Evolutionary conservation across 73 alveolate genomes (phyloP).

Genomic region (Breviolum minutum): DNA sequence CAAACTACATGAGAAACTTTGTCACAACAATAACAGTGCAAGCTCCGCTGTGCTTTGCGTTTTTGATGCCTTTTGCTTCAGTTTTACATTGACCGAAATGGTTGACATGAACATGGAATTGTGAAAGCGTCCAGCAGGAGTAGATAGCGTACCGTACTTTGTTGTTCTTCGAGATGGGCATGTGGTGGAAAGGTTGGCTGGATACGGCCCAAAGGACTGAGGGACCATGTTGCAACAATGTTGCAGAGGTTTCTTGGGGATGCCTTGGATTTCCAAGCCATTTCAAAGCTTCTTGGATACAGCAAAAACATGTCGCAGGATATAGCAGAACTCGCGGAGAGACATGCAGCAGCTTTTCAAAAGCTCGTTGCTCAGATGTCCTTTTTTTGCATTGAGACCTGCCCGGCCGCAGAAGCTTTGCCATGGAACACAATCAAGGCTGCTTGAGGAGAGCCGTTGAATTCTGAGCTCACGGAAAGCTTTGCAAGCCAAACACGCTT

Average conservation of each 20-base stretch:
- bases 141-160: constrained; percentile 63
- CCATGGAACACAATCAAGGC: background rate
- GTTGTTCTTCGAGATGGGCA: constrained; percentile 73
- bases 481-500: background rate
- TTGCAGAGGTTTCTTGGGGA: too few relatives aligned
- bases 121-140: background rate
- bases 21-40: background rate
- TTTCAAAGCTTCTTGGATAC: background rate
- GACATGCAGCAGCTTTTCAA: constrained; percentile 61
- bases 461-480: background rate
- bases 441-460: constrained; percentile 27
- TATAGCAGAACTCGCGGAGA: constrained; percentile 44
- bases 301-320: background rate
- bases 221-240: background rate
- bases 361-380: constrained; percentile 8
- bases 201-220: constrained; percentile 39
- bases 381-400: too few relatives aligned
- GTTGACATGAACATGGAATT: background rate
- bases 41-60: too few relatives aligned
- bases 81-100: too few relatives aligned
- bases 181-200: constrained; percentile 67
- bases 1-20: too few relatives aligned
- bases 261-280: background rate
- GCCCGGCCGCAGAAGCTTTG: too few relatives aligned
- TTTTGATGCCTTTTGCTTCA: background rate